A percentile compares a stretch with the other conserved stretches of the same genome.
Conservation (phyloP, 331 rosid species). For the Rosa hybrid region DNA sequence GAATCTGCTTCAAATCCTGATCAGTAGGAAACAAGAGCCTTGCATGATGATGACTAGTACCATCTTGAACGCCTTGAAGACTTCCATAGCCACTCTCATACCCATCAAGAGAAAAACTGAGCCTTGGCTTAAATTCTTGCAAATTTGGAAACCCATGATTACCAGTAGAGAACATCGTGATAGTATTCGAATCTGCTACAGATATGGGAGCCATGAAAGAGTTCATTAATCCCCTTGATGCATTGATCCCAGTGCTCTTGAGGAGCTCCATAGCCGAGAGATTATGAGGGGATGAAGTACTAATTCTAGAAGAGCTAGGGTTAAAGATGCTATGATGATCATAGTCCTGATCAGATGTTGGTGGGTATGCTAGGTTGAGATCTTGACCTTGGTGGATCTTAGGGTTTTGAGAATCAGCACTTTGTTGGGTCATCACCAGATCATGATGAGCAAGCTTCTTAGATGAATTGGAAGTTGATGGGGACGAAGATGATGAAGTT, state of each 20-base stretch:
- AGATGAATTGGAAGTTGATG: slow-evolving; percentile 26
- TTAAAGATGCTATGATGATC: slow-evolving; percentile 49
- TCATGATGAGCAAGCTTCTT: slow-evolving; percentile 46
- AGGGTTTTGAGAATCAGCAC: slow-evolving; percentile 57
- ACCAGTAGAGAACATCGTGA: slow-evolving; percentile 43
- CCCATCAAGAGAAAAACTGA: slow-evolving; percentile 65
- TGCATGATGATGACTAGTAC: slow-evolving; percentile 30
- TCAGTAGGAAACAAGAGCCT: slow-evolving; percentile 73
- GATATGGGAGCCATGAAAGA: slow-evolving; percentile 56
- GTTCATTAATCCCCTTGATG: slow-evolving; percentile 59
- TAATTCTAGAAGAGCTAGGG: slow-evolving; percentile 39
- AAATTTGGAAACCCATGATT: slow-evolving; percentile 45
- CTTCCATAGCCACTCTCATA: slow-evolving; percentile 62
- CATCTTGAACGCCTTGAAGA: slow-evolving; percentile 55
- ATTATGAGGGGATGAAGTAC: slow-evolving; percentile 28
- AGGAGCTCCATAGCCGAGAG: slow-evolving; percentile 69
- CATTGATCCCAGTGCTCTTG: slow-evolving; percentile 47
- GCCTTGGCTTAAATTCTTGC: slow-evolving; percentile 72
- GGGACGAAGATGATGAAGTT: slow-evolving; percentile 19
- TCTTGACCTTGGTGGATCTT: slow-evolving; percentile 83
- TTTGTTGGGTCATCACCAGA: slow-evolving; percentile 23
- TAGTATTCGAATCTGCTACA: slow-evolving; percentile 11
- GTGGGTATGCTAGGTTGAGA: slow-evolving; percentile 82
- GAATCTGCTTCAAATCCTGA: slow-evolving; percentile 71
- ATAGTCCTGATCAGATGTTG: slow-evolving; percentile 37